Evolutionary conservation across 208 protist species (phyloP), one percentile per base, ranked within the genome.

Genomic region (Wallacemonas rigidus): DNA sequence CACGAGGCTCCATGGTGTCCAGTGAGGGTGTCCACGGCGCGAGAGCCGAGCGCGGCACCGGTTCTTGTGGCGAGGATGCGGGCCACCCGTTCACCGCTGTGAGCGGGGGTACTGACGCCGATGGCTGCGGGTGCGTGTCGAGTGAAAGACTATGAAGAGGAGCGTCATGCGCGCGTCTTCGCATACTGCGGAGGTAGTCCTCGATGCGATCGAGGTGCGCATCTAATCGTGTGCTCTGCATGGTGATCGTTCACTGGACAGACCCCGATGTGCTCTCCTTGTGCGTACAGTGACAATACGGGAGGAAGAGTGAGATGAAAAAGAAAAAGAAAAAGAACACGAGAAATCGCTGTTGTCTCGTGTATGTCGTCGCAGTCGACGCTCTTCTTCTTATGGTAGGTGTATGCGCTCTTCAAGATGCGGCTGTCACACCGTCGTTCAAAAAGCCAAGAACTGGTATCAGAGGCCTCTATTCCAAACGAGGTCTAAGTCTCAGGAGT

Each of bases 131-230:
- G 12, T 6, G 8, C 12, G 6, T 12, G 12, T 50, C 12, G 45
- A 12, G 12, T 50, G 45, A 1, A 12, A 12, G 45, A 6, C 8
- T 0, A 12, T 50, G 12, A 50, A 6, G 12, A 50, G 45, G 45
- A 0, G 1, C 6, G 45, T 50, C 45, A 12, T 12, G 45, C 45
- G 45, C 45, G 12, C 60, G 43, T 36, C 57, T 48, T 39, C 65
- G 71, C 71, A 84, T 75, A 36, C 56, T 41, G 8, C 61, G 50
- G 5, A 84, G 53, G 40, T 77, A 74, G 8, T 74, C 69, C 65
- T 77, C 80, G 47, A 85, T 76, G 26, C 58, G 47, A 61, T 75
- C 69, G 53, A 85, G 72, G 41, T 81, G 75, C 4, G 39, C 72
- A 35, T 75, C 75, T 44, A 81, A 43, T 5, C 62, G 60, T 35